Evolutionary conservation across 164 flowering plant genomes (phyloP).

Genomic region (Paratinospora sagittata): DNA sequence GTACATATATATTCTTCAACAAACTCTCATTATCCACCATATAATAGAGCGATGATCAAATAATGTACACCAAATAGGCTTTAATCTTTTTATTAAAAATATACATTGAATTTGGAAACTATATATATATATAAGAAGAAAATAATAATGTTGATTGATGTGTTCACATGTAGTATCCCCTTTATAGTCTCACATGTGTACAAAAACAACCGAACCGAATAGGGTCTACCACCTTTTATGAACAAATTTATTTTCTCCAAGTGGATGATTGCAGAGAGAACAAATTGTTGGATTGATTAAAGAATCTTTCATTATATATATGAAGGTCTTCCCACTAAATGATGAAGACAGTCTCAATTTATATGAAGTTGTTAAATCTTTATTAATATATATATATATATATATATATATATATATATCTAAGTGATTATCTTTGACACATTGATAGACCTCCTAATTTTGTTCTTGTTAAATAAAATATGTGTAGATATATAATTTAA

Average conservation of each 20-base stretch:
- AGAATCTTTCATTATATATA: not conserved
- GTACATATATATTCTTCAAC: too few relatives aligned
- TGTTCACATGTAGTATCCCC: not conserved
- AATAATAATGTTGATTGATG: not conserved
- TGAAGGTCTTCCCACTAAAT: not conserved
- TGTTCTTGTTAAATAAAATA: too few relatives aligned
- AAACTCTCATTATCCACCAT: too few relatives aligned
- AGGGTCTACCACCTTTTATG: not conserved
- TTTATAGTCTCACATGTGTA: not conserved
- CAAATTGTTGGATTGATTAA: not conserved
- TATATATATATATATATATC: too few relatives aligned
- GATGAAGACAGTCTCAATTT: conserved; percentile 5
- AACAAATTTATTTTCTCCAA: not conserved
- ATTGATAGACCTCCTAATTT: not conserved
- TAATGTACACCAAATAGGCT: too few relatives aligned
- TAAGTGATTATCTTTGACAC: not conserved
- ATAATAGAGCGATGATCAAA: too few relatives aligned
- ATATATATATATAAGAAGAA: not conserved
- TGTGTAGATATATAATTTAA: not conserved
- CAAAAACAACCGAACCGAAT: not conserved
- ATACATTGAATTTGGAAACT: too few relatives aligned
- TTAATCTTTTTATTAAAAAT: too few relatives aligned
- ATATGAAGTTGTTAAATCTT: not conserved
- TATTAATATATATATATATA: not conserved
- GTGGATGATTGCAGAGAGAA: not conserved